Evolutionary conservation across 2,329 filamentous ascomycete genomes (phyloP).

Genomic region (Diplodia seriata): DNA sequence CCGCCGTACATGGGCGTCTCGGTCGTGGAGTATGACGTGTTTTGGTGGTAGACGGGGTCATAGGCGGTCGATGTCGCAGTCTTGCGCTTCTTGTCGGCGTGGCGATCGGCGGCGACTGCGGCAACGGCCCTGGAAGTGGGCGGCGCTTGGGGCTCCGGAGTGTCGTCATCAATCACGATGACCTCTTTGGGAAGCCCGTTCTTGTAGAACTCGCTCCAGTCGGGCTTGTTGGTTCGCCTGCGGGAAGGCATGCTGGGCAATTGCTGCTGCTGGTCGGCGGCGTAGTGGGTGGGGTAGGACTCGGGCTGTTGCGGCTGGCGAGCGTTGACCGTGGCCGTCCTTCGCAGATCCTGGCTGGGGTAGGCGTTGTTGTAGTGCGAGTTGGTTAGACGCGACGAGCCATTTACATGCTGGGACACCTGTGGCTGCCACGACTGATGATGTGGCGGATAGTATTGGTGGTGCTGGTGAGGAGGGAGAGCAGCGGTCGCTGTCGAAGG

Average conservation of each 20-base stretch:
- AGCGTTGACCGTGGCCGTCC: constrained; percentile 36
- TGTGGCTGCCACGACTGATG: constrained; percentile 35
- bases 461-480: constrained; percentile 38
- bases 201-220: constrained; percentile 54
- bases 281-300: constrained; percentile 26
- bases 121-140: constrained; percentile 38
- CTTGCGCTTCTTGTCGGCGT: constrained; percentile 76
- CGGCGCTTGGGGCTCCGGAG: constrained; percentile 42
- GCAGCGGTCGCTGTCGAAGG: constrained; percentile 54
- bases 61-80: constrained; percentile 67
- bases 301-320: constrained; percentile 27
- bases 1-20: constrained; percentile 73
- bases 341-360: constrained; percentile 35
- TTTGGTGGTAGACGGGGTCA: constrained; percentile 75
- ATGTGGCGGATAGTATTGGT: constrained; percentile 37
- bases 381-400: constrained; percentile 34
- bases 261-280: constrained; percentile 22
- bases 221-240: constrained; percentile 42
- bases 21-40: constrained; percentile 72
- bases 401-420: constrained; percentile 34
- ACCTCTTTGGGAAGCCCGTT: constrained; percentile 57
- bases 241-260: constrained; percentile 29
- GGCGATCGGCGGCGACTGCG: constrained; percentile 55
- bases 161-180: constrained; percentile 61
- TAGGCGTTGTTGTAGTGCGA: constrained; percentile 38